Evolutionary conservation across 73 alveolate species (phyloP).

Genomic region (Paramecium biaurelia): DNA sequence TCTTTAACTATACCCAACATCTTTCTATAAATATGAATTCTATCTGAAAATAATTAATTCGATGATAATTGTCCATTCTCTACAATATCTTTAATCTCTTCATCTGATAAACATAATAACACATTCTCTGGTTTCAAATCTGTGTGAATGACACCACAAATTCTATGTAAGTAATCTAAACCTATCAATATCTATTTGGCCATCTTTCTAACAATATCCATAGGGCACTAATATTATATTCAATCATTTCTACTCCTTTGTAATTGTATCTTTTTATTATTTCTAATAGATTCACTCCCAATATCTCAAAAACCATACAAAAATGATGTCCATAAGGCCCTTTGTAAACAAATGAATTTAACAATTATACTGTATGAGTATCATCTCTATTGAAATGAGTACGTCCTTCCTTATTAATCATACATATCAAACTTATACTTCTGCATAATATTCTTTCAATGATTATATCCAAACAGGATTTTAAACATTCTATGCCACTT

Average conservation of each 20-base stretch:
- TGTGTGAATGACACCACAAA: constrained; percentile 95
- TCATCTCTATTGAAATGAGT: constrained; percentile 48
- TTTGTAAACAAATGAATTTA: constrained; percentile 61
- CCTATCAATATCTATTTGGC: constrained; percentile 95
- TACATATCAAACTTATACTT: not conserved
- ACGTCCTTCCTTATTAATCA: constrained; percentile 18
- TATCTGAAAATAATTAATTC: constrained; percentile 30
- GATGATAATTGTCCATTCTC: constrained; percentile 60
- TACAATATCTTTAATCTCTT: constrained; percentile 76
- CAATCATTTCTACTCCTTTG: constrained; percentile 66
- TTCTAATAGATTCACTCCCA: constrained; percentile 97
- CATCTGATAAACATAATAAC: constrained; percentile 79
- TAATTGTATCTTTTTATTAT: constrained; percentile 86
- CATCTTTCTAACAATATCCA: constrained; percentile 72
- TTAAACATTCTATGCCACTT: constrained; percentile 84
- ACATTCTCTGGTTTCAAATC: constrained; percentile 98
- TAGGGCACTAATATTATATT: not conserved
- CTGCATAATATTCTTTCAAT: constrained; percentile 24
- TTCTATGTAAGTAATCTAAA: constrained; percentile 93
- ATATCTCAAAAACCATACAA: constrained; percentile 98
- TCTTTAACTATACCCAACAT: constrained; percentile 15
- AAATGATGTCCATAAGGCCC: constrained; percentile 76
- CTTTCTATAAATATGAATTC: constrained; percentile 41
- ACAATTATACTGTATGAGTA: constrained; percentile 62
- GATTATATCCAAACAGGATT: constrained; percentile 57